Evolutionary conservation across 2,329 filamentous ascomycete genomes (phyloP).

Genomic region (Alternaria sp.): DNA sequence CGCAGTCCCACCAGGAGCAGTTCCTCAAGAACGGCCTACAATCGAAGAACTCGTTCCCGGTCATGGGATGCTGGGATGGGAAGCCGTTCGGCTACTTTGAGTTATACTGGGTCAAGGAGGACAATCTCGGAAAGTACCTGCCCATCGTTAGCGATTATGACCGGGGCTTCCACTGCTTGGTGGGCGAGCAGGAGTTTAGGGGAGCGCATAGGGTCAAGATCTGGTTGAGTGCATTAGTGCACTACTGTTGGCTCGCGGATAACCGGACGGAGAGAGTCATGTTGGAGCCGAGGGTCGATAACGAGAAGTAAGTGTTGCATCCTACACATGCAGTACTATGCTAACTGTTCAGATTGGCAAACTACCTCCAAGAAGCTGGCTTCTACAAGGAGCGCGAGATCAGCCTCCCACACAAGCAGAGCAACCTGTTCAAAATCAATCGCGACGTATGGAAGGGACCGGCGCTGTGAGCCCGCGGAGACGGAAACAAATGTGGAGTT

Average conservation of each 20-base stretch:
- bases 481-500: slow-evolving; percentile 14
- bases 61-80: slow-evolving; percentile 91
- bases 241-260: slow-evolving; percentile 81
- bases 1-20: slow-evolving; percentile 62
- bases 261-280: slow-evolving; percentile 81
- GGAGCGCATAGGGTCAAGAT: slow-evolving; percentile 76
- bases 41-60: slow-evolving; percentile 81
- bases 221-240: slow-evolving; percentile 87
- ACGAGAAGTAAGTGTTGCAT: slow-evolving; percentile 71
- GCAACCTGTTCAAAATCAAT: slow-evolving; percentile 80
- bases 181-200: slow-evolving; percentile 91
- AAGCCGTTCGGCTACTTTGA: slow-evolving; percentile 98
- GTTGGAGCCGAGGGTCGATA: slow-evolving; percentile 90
- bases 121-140: slow-evolving; percentile 74
- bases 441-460: slow-evolving; percentile 73
- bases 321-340: not conserved
- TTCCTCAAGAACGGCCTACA: slow-evolving; percentile 73
- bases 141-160: slow-evolving; percentile 78
- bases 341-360: slow-evolving; percentile 63
- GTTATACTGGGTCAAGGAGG: slow-evolving; percentile 98
- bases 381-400: slow-evolving; percentile 90
- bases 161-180: slow-evolving; percentile 83
- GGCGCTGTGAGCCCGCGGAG: slow-evolving; percentile 26
- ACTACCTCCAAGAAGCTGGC: slow-evolving; percentile 73
- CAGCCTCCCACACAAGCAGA: slow-evolving; percentile 89